Conservation (phyloP, 2,329 filamentous ascomycete genomes). For the Chalara sp. region DNA sequence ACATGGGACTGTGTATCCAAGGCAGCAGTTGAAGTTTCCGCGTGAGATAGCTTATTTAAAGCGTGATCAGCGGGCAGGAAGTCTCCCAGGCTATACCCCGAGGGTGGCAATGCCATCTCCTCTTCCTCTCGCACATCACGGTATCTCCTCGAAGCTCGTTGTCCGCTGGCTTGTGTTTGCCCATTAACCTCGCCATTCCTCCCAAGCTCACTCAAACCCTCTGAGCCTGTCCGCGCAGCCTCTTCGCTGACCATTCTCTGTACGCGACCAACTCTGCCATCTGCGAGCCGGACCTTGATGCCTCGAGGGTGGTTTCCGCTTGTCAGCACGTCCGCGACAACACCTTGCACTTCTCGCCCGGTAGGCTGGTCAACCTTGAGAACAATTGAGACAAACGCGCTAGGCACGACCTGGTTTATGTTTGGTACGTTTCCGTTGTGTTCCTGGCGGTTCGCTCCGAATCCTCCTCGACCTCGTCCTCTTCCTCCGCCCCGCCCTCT, state of each 20-base stretch:
- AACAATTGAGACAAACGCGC: conserved; percentile 23
- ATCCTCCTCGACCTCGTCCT: background rate
- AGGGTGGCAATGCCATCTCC: background rate
- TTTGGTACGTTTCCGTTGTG: conserved; percentile 13
- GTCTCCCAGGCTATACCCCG: background rate
- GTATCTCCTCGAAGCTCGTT: conserved; percentile 3
- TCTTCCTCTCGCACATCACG: conserved; percentile 14
- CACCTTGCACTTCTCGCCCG: conserved; percentile 22
- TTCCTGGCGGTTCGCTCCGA: background rate
- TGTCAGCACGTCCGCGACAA: conserved; percentile 23
- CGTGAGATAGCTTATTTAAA: background rate
- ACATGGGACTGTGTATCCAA: background rate
- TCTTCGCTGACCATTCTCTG: conserved; percentile 21
- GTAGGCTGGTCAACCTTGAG: conserved; percentile 26
- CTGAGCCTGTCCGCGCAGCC: conserved; percentile 7
- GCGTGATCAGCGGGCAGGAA: background rate
- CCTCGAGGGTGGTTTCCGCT: conserved; percentile 25
- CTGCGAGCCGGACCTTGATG: conserved; percentile 25
- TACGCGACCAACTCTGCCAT: conserved; percentile 25
- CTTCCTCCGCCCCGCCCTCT: background rate
- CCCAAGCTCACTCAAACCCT: conserved; percentile 13
- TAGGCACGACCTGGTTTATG: conserved; percentile 16
- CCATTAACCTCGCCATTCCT: conserved; percentile 10
- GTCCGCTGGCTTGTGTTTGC: background rate
- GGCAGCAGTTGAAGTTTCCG: background rate